Percentiles rank a stretch among this genome's conserved stretches.
These are phyloP conservation scores for Phytopythium vexans DNA, from an alignment of 352 stramenopile genomes.

Conservation along the genomic window DNA sequence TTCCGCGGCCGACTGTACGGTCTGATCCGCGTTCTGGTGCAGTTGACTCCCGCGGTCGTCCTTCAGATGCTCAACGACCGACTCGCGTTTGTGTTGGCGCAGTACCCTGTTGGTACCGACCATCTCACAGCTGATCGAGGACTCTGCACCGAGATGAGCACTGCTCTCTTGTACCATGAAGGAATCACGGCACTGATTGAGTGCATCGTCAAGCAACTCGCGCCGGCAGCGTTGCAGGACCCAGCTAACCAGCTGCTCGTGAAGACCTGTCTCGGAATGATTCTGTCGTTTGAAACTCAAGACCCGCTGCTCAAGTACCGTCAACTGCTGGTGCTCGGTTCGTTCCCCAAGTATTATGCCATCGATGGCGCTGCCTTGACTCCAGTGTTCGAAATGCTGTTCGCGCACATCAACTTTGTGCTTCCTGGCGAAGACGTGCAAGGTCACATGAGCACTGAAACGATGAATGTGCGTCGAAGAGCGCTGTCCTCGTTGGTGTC, in stretches of 20 bases:
- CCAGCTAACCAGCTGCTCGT: conserved; percentile 37
- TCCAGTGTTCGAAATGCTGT: conserved; percentile 72
- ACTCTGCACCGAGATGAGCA: conserved; percentile 60
- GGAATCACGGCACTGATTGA: conserved; percentile 66
- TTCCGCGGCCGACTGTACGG: conserved; percentile 77
- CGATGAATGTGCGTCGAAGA: conserved; percentile 64
- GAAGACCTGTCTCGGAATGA: conserved; percentile 42
- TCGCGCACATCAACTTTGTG: conserved; percentile 69
- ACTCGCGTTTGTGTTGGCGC: conserved; percentile 44
- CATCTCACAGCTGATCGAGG: conserved; percentile 38
- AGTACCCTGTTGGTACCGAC: conserved; percentile 45
- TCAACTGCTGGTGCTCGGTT: conserved; percentile 60
- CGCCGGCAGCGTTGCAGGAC: conserved; percentile 32
- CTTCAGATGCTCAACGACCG: conserved; percentile 63
- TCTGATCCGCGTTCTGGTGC: conserved; percentile 63
- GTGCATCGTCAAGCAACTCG: conserved; percentile 76
- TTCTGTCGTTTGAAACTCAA: conserved; percentile 48
- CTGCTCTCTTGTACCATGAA: conserved; percentile 74
- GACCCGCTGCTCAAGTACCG: conserved; percentile 76
- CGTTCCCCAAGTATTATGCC: conserved; percentile 77
- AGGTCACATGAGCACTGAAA: conserved; percentile 59
- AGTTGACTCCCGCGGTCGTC: conserved; percentile 41
- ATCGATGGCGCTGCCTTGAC: conserved; percentile 56
- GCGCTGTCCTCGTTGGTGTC: conserved; percentile 68
- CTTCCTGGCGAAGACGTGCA: conserved; percentile 66